Evolutionary conservation across 2,329 filamentous ascomycete genomes (phyloP).

Genomic region (Cytospora schulzeri): DNA sequence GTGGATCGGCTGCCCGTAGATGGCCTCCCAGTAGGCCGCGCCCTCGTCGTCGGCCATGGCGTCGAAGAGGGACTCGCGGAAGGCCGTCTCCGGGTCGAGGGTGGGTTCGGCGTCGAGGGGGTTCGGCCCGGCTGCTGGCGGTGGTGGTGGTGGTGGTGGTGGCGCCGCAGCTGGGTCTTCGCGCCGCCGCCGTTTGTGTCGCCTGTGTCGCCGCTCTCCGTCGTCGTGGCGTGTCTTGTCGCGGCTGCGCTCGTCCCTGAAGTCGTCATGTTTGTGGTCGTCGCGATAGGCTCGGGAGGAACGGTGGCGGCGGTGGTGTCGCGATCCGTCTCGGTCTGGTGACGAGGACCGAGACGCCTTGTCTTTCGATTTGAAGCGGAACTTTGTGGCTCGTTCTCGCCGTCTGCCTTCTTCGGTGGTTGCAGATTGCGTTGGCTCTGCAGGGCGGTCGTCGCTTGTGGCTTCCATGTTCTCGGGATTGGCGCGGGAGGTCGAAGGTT

Average conservation of each 20-base stretch:
- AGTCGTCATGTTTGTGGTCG: conserved; percentile 26
- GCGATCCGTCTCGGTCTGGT: conserved; percentile 18
- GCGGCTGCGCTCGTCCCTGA: conserved; percentile 31
- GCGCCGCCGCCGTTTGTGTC: conserved; percentile 13
- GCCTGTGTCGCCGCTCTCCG: conserved; percentile 34
- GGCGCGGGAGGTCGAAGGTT: neutral
- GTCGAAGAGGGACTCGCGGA: conserved; percentile 93
- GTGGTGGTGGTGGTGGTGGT: neutral
- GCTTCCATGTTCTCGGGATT: conserved; percentile 10
- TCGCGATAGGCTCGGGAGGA: conserved; percentile 10
- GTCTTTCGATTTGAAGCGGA: conserved; percentile 46
- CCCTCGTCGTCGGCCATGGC: conserved; percentile 97
- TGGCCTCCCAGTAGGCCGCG: conserved; percentile 88
- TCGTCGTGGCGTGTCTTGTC: conserved; percentile 32
- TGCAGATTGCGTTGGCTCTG: neutral
- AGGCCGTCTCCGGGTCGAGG: conserved; percentile 73
- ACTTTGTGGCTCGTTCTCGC: conserved; percentile 34
- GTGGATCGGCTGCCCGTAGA: conserved; percentile 96
- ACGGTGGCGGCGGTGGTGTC: conserved; percentile 23
- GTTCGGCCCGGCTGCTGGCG: neutral
- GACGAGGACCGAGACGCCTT: conserved; percentile 33
- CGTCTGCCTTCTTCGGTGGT: neutral
- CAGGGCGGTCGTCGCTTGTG: neutral
- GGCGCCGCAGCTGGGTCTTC: neutral
- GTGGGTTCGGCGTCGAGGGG: neutral